Conservation (phyloP, 2,329 filamentous ascomycete genomes). For the Neoscytalidium dimidiatum region DNA sequence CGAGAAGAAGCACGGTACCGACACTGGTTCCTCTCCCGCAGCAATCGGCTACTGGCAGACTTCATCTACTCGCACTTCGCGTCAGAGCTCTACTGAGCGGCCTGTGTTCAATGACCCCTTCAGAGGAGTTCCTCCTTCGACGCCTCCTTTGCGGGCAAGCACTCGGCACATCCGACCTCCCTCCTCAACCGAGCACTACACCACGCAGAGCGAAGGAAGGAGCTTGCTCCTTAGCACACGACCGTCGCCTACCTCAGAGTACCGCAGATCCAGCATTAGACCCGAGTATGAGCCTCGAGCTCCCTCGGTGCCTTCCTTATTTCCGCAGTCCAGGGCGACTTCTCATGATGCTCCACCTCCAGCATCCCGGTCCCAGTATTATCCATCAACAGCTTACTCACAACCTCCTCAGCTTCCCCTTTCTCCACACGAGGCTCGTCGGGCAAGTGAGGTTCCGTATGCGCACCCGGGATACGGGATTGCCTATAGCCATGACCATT, state of each 20-base stretch:
- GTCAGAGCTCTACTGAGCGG: not conserved
- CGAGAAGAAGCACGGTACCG: not conserved
- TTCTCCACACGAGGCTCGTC: not conserved
- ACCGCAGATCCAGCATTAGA: not conserved
- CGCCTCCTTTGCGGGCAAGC: not conserved
- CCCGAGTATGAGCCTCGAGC: constrained; percentile 3
- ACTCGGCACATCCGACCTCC: constrained; percentile 28
- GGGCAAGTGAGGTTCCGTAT: not conserved
- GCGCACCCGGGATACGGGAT: not conserved
- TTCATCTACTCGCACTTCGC: not conserved
- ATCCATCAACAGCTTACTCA: not conserved
- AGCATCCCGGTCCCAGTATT: not conserved
- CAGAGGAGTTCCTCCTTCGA: constrained; percentile 3
- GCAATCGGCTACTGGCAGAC: not conserved
- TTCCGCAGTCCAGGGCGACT: not conserved
- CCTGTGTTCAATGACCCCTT: constrained; percentile 3
- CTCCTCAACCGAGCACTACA: not conserved
- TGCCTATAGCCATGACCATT: not conserved
- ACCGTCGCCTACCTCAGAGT: not conserved
- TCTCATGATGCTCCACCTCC: not conserved
- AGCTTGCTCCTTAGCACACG: not conserved
- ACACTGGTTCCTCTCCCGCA: not conserved
- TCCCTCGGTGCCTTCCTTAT: not conserved
- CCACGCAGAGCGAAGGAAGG: not conserved
- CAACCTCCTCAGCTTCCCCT: not conserved